Conservation (phyloP, 495 filamentous ascomycete genomes). For the Penicillium diatomitis region DNA sequence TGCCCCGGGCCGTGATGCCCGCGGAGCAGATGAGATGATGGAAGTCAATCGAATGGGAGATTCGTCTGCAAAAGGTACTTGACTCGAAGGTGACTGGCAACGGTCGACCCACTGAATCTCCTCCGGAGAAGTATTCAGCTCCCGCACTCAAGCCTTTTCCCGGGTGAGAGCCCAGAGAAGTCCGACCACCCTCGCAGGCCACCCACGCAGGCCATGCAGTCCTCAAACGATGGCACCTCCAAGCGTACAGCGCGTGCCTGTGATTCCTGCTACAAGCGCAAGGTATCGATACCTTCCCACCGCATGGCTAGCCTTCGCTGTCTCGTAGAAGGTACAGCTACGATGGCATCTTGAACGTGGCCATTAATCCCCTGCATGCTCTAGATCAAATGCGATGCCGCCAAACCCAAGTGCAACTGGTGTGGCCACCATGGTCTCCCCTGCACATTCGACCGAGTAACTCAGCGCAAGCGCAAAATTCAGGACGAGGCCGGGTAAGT, state of each 20-base stretch:
- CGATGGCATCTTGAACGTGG: too few relatives aligned
- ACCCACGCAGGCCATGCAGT: constrained; percentile 5
- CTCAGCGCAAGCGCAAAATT: constrained; percentile 27
- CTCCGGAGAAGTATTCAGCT: not conserved
- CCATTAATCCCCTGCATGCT: not conserved
- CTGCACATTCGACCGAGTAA: constrained; percentile 38
- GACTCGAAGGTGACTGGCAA: too few relatives aligned
- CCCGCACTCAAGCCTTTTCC: too few relatives aligned
- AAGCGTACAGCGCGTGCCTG: constrained; percentile 37
- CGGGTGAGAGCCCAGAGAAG: too few relatives aligned
- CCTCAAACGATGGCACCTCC: constrained; percentile 5
- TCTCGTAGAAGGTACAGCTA: too few relatives aligned
- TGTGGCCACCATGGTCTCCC: constrained; percentile 41
- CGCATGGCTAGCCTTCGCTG: too few relatives aligned
- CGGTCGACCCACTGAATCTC: too few relatives aligned
- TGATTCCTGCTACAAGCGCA: constrained; percentile 42
- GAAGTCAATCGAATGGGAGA: too few relatives aligned
- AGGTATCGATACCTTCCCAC: constrained; percentile 18
- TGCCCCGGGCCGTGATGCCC: too few relatives aligned
- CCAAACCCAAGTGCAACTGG: constrained; percentile 40
- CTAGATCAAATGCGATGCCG: constrained; percentile 46
- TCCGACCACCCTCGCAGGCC: not conserved
- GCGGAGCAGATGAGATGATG: too few relatives aligned
- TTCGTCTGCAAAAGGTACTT: too few relatives aligned
- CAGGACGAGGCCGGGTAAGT: constrained; percentile 15